These are phyloP conservation scores for Wickerhamiella sorbophila DNA, from an alignment of 805 yeast genomes.

Conservation along the genomic window DNA sequence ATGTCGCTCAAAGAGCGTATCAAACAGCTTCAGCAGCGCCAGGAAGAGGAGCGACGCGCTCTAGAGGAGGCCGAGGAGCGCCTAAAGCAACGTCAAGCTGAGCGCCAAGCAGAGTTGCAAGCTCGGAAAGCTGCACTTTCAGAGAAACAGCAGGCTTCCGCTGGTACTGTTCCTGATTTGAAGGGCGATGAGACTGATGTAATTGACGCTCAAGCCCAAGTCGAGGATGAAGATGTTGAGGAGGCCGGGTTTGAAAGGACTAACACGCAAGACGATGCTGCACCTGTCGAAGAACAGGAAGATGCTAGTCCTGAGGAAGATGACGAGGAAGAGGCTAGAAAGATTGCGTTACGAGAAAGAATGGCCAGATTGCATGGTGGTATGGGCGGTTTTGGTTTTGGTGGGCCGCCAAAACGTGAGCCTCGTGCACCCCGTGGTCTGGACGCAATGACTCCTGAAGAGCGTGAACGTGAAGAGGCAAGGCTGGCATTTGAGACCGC, in stretches of 20 bases:
- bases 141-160: constrained; percentile 6
- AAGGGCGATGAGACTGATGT: constrained; percentile 1
- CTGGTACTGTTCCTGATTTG: constrained; percentile 5
- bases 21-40: constrained; percentile 66
- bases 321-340: constrained; percentile 40
- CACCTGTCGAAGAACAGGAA: constrained; percentile 2
- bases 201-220: constrained; percentile 5
- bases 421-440: constrained; percentile 10
- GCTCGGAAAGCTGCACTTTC: constrained; percentile 7
- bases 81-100: constrained; percentile 31
- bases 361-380: constrained; percentile 89
- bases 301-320: constrained; percentile 19
- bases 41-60: constrained; percentile 62
- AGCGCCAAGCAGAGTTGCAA: constrained; percentile 4
- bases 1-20: constrained; percentile 78
- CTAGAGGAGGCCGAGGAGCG: constrained; percentile 37
- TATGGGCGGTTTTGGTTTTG: constrained; percentile 34
- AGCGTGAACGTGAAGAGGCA: constrained; percentile 12
- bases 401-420: constrained; percentile 5
- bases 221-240: constrained; percentile 11
- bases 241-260: constrained; percentile 5
- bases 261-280: constrained; percentile 2
- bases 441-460: constrained; percentile 11
- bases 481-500: constrained; percentile 5
- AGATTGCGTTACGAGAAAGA: constrained; percentile 69